Conservation (phyloP, 2,329 filamentous ascomycete genomes). For the Pseudogymnoascus sp. region DNA sequence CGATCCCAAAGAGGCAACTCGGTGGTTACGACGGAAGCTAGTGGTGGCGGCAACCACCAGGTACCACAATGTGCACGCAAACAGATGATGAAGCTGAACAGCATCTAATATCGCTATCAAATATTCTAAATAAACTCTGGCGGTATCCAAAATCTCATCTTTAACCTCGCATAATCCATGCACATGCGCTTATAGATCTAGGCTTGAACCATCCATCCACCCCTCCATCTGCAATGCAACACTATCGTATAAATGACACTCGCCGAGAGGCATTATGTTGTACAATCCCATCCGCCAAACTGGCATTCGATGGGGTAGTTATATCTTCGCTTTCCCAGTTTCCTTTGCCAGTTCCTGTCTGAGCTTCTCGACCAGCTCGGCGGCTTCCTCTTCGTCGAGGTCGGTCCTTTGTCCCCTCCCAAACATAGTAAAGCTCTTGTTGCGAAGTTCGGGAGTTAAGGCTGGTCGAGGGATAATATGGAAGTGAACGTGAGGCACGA, state of each 20-base stretch:
- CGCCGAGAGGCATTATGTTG: background rate
- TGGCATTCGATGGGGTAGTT: background rate
- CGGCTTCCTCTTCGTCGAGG: slow-evolving; percentile 67
- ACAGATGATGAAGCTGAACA: background rate
- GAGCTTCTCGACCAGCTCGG: slow-evolving; percentile 47
- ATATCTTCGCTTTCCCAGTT: slow-evolving; percentile 20
- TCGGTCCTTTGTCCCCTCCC: slow-evolving; percentile 65
- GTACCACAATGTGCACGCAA: background rate
- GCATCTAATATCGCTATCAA: slow-evolving; percentile 7
- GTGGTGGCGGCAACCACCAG: background rate
- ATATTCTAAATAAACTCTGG: background rate
- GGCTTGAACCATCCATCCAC: background rate
- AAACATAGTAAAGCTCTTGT: slow-evolving; percentile 69
- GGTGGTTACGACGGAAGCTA: background rate
- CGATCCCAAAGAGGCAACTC: background rate
- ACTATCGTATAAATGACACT: slow-evolving; percentile 1
- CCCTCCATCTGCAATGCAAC: background rate
- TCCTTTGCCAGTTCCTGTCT: slow-evolving; percentile 38
- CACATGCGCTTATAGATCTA: background rate
- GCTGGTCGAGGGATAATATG: slow-evolving; percentile 84
- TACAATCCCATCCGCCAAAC: background rate
- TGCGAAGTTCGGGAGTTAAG: slow-evolving; percentile 41
- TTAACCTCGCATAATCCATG: background rate
- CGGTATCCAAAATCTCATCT: background rate
- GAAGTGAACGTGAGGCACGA: slow-evolving; percentile 89